phyloP scores from a whole-genome alignment of 202 grass and related monocot species.

The Zizania palustris region DNA sequence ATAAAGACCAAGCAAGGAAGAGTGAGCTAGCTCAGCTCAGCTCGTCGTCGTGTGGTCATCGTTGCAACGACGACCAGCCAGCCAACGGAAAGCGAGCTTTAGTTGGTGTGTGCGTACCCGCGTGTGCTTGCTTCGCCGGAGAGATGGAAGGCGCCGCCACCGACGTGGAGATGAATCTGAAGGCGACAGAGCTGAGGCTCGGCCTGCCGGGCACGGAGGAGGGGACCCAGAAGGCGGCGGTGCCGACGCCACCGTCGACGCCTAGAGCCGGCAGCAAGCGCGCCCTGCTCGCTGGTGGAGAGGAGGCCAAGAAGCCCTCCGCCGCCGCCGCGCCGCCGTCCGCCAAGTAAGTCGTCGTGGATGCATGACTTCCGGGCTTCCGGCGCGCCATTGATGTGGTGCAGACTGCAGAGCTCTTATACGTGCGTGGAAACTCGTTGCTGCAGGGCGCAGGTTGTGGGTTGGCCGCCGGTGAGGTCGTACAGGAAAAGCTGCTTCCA shows the following conservation, averaged over 20 bases:
- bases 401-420: slow-evolving; percentile 15
- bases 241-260: slow-evolving; percentile 22
- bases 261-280: slow-evolving; percentile 54
- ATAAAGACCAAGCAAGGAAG: too few relatives aligned
- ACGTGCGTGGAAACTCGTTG: slow-evolving; percentile 7
- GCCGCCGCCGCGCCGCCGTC: slow-evolving; percentile 36
- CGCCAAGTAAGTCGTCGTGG: slow-evolving; percentile 33
- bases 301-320: slow-evolving; percentile 35
- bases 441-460: slow-evolving; percentile 86
- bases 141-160: slow-evolving; percentile 54
- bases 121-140: neutral
- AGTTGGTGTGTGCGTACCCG: neutral
- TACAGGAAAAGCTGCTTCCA: slow-evolving; percentile 94
- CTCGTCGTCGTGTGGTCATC: slow-evolving; percentile 13
- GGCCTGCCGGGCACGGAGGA: slow-evolving; percentile 80
- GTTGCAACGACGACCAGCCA: neutral
- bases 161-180: slow-evolving; percentile 60
- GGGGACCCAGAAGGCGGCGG: slow-evolving; percentile 2
- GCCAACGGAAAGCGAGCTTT: neutral
- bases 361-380: neutral
- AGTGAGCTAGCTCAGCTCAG: slow-evolving; percentile 10
- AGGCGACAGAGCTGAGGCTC: slow-evolving; percentile 90
- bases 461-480: slow-evolving; percentile 84
- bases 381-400: neutral
- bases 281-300: slow-evolving; percentile 33